Evolutionary conservation across 257 asterid genomes (phyloP), one percentile per base, ranked within the genome.

Genomic region (Scutellaria minor): DNA sequence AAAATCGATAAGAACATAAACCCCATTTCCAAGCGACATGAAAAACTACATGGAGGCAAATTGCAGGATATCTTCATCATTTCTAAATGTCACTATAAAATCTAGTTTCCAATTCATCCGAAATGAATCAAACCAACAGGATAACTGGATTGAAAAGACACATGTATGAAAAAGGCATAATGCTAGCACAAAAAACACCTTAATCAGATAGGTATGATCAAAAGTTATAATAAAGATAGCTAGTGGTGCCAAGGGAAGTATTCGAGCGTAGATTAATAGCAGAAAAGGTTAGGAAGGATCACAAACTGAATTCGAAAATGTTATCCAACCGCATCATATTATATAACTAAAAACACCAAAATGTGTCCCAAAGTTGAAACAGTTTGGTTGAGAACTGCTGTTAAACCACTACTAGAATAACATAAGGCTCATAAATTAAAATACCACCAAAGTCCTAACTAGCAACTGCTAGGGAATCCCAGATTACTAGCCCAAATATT

Each of bases 1-100:
- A 69, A 54, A 40, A 70, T 44, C 22, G 50, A 64, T 15, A 41
- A 75, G 15, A 61, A 61, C 53, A 24, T 63, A 11, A 40, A 47
- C 42, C n/a, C 41, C 9, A 62, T 63, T 44, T 69, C 66, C n/a
- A 41, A 61, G 37, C 6, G 18, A 24, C 5, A 62, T 14, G 9
- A 47, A 24, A 40, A 54, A 13, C 7, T 15, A 54, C 39, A 6
- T 45, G 15, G 12, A 15, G 65, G 15, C 22, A 65, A 65, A 64
- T 64, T 24, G 14, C 47, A 48, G 51, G 51, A 47, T 37, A 15
- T 72, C 24, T 42, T 10, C 51, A 20, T 12, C 37, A 68, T 40
- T 7, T 53, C 51, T 46, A 9, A 6, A 24, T 20, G 13, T 14
- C 72, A 31, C 64, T 5, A 24, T 64, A 42, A 41, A 72, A 35